phyloP scores from a whole-genome alignment of 495 filamentous ascomycete genomes.

The Daldinia decipiens region DNA sequence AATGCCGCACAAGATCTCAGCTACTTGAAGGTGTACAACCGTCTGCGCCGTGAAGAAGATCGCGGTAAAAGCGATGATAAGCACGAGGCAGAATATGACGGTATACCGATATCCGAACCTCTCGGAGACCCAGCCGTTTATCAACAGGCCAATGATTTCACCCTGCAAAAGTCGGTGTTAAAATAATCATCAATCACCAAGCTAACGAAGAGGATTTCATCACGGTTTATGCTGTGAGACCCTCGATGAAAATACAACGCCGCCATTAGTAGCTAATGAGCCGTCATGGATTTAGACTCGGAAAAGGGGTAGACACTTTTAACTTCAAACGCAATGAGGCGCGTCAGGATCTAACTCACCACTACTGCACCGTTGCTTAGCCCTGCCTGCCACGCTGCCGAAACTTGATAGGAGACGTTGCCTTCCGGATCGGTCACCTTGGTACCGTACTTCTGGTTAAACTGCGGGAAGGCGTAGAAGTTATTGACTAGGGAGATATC shows the following conservation, averaged over 20 bases:
- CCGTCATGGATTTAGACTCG: background rate
- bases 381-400: constrained; percentile 80
- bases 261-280: constrained; percentile 6
- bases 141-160: constrained; percentile 78
- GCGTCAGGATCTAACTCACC: constrained; percentile 51
- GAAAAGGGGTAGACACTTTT: constrained; percentile 3
- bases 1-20: constrained; percentile 80
- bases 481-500: constrained; percentile 69
- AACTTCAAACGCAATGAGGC: constrained; percentile 1
- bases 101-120: constrained; percentile 78
- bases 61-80: constrained; percentile 74
- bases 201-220: background rate
- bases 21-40: constrained; percentile 73
- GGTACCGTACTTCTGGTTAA: constrained; percentile 76
- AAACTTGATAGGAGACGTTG: constrained; percentile 67
- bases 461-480: constrained; percentile 67
- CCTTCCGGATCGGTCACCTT: constrained; percentile 57
- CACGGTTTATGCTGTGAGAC: constrained; percentile 3
- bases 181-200: constrained; percentile 5
- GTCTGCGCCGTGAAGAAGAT: constrained; percentile 82
- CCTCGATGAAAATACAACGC: background rate
- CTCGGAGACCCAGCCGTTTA: constrained; percentile 82
- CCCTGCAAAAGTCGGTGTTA: constrained; percentile 50
- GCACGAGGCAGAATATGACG: constrained; percentile 71
- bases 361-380: constrained; percentile 67